phyloP scores from a whole-genome alignment of 805 yeast genomes.

The Sungouiozyma ichnusensis region DNA sequence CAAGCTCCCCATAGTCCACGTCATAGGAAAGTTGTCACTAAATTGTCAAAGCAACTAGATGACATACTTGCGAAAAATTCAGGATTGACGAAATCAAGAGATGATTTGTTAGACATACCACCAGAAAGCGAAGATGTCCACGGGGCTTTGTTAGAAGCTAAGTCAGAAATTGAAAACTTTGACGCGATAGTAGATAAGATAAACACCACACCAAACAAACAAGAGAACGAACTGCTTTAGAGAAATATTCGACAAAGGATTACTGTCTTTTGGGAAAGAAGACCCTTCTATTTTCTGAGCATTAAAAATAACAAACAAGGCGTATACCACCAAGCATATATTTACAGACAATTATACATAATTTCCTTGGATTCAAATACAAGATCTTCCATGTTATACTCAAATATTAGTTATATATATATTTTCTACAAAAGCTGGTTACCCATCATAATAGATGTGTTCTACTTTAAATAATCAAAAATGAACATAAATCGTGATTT shows the following conservation, averaged over 20 bases:
- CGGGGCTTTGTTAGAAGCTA: background rate
- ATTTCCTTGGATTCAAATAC: too few relatives aligned
- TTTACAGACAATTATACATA: too few relatives aligned
- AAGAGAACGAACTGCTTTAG: background rate
- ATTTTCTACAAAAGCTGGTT: too few relatives aligned
- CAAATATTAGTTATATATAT: too few relatives aligned
- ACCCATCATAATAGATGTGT: too few relatives aligned
- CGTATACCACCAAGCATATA: too few relatives aligned
- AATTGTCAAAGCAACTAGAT: slow-evolving; percentile 47
- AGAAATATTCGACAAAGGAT: background rate
- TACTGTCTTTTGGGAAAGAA: too few relatives aligned
- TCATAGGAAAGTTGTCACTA: slow-evolving; percentile 26
- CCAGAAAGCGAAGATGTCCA: slow-evolving; percentile 8
- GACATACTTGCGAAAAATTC: slow-evolving; percentile 41
- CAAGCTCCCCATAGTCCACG: slow-evolving; percentile 8
- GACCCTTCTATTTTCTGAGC: too few relatives aligned
- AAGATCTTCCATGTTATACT: too few relatives aligned
- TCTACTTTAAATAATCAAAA: too few relatives aligned
- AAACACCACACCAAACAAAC: background rate
- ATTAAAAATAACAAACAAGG: too few relatives aligned
- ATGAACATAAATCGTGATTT: too few relatives aligned
- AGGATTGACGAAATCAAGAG: slow-evolving; percentile 28
- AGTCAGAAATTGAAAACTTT: background rate
- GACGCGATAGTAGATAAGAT: background rate
- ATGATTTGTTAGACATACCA: slow-evolving; percentile 16